phyloP scores from a whole-genome alignment of 2,329 filamentous ascomycete genomes.

The Arthrobotrys musiformis region DNA sequence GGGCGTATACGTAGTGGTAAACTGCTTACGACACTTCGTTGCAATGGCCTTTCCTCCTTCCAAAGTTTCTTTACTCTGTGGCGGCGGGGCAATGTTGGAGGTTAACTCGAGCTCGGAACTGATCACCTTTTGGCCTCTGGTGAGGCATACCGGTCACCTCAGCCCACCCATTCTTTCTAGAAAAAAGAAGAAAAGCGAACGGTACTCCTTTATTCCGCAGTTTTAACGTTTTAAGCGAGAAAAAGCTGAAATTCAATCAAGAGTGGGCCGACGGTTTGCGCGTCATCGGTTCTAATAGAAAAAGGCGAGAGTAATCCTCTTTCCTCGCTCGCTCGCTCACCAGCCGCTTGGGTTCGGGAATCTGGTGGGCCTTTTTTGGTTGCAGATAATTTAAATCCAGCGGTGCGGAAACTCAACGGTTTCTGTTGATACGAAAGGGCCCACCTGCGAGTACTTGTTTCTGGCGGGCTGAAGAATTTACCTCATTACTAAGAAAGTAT shows the following conservation, averaged over 20 bases:
- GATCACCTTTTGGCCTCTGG: not conserved
- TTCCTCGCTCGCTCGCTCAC: conserved; percentile 26
- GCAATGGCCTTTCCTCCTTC: no score
- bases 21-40: not conserved
- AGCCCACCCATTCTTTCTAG: conserved; percentile 15
- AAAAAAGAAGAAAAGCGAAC: not conserved
- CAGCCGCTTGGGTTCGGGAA: conserved; percentile 21
- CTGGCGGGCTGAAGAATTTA: conserved; percentile 11
- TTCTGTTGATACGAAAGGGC: conserved; percentile 14
- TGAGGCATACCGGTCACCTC: conserved; percentile 5
- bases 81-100: no score
- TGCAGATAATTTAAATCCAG: no score
- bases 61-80: no score
- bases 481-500: conserved; percentile 3
- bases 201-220: conserved; percentile 14
- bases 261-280: conserved; percentile 15
- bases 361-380: conserved; percentile 4
- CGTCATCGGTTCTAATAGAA: conserved; percentile 51
- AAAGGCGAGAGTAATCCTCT: no score
- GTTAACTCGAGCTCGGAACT: not conserved
- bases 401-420: conserved; percentile 28
- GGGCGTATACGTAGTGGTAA: not conserved
- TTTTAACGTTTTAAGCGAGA: conserved; percentile 23
- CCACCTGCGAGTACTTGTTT: conserved; percentile 19
- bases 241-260: no score